These are phyloP conservation scores for Pseudocercospora fuligena DNA, from an alignment of 2,329 filamentous ascomycete species.

Conservation along the genomic window DNA sequence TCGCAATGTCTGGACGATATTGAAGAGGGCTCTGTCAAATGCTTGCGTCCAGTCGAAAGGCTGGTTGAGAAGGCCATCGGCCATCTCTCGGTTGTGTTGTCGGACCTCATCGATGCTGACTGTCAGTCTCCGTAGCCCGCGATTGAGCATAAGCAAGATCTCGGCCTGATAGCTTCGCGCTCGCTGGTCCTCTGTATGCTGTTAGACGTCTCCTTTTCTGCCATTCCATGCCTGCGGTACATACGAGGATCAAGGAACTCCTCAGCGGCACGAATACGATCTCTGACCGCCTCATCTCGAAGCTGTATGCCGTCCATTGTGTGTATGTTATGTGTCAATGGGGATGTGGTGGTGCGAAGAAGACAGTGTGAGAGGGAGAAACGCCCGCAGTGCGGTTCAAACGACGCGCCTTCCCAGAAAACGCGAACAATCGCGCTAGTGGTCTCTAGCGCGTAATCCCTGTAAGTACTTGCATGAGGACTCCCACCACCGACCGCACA, in stretches of 20 bases:
- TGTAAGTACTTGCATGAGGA: slow-evolving; percentile 1
- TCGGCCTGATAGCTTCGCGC: slow-evolving; percentile 83
- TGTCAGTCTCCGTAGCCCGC: slow-evolving; percentile 62
- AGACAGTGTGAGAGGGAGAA: not conserved
- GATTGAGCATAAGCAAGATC: slow-evolving; percentile 76
- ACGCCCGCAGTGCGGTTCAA: slow-evolving; percentile 3
- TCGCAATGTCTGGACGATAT: slow-evolving; percentile 80
- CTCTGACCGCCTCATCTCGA: slow-evolving; percentile 80
- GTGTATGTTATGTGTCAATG: not conserved
- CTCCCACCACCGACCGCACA: no score
- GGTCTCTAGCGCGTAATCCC: slow-evolving; percentile 1
- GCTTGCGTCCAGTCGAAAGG: slow-evolving; percentile 89
- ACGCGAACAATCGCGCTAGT: slow-evolving; percentile 5
- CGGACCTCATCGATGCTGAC: slow-evolving; percentile 84
- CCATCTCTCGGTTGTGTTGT: slow-evolving; percentile 81
- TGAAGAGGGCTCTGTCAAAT: slow-evolving; percentile 88
- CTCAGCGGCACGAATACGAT: slow-evolving; percentile 83
- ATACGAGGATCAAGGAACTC: slow-evolving; percentile 94
- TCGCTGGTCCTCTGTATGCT: slow-evolving; percentile 57
- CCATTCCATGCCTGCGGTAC: slow-evolving; percentile 39
- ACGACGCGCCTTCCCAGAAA: slow-evolving; percentile 4
- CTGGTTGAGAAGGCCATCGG: slow-evolving; percentile 75
- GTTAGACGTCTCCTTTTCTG: slow-evolving; percentile 17
- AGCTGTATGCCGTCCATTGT: slow-evolving; percentile 75
- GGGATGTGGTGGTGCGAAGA: not conserved